Evolutionary conservation across 208 protist genomes (phyloP).

Genomic region (Acanthamoeba triangularis): DNA sequence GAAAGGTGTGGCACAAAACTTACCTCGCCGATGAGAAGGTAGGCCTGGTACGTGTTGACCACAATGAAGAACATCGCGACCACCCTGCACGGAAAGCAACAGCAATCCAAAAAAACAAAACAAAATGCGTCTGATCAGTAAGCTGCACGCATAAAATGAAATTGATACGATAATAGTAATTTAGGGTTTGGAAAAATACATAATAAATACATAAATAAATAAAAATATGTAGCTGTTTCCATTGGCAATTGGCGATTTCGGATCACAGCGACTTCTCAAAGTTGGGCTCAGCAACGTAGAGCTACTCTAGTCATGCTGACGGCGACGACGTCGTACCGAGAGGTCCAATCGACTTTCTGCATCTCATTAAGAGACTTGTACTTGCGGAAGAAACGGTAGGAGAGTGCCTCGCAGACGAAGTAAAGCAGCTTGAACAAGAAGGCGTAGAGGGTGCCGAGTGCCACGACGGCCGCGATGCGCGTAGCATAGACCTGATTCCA

Average conservation of each 20-base stretch:
- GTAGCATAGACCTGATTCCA: constrained; percentile 24
- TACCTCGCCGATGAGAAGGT: constrained; percentile 53
- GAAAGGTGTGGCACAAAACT: not conserved
- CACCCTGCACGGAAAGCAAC: not conserved
- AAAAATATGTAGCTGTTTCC: too few relatives aligned
- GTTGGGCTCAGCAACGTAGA: too few relatives aligned
- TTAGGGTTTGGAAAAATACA: not conserved
- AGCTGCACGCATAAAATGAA: too few relatives aligned
- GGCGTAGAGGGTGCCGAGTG: not conserved
- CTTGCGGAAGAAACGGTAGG: constrained; percentile 37
- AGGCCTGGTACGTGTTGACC: constrained; percentile 32
- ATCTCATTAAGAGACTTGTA: constrained; percentile 44
- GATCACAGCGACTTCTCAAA: too few relatives aligned
- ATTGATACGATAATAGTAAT: too few relatives aligned
- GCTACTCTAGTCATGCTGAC: too few relatives aligned
- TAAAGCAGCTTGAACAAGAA: constrained; percentile 65
- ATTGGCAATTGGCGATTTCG: too few relatives aligned
- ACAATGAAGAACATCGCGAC: constrained; percentile 24
- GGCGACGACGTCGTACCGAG: not conserved
- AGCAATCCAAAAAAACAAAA: not conserved
- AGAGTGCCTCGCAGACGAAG: constrained; percentile 11
- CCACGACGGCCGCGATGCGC: constrained; percentile 1
- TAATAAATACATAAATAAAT: not conserved
- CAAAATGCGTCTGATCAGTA: too few relatives aligned
- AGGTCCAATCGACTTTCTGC: constrained; percentile 62